These are phyloP conservation scores for Leucocoprinus leucothites DNA, from an alignment of 768 basidiomycete species.

Conservation along the genomic window DNA sequence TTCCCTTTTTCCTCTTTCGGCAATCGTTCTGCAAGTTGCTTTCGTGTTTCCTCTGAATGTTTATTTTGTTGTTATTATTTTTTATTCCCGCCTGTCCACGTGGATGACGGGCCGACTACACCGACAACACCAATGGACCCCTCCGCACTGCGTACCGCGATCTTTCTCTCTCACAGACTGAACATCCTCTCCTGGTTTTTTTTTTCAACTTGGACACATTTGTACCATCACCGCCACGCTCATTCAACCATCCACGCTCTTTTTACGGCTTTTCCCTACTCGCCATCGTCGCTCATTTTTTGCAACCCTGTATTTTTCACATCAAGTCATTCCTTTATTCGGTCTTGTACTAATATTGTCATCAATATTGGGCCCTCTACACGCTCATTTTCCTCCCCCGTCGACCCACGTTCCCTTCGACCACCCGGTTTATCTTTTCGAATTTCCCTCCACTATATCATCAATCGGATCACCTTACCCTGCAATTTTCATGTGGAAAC, in stretches of 20 bases:
- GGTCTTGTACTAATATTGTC: not conserved
- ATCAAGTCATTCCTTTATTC: slow-evolving; percentile 5
- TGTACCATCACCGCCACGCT: not conserved
- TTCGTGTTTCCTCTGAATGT: not conserved
- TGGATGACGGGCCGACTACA: not conserved
- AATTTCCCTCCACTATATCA: too few species aligned
- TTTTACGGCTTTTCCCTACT: not conserved
- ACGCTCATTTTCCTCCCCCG: not conserved
- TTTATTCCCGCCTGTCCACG: slow-evolving; percentile 2
- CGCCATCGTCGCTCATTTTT: not conserved
- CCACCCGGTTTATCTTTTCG: not conserved
- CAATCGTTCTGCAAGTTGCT: not conserved
- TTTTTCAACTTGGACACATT: not conserved
- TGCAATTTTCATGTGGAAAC: too few species aligned
- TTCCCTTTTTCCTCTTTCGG: not conserved
- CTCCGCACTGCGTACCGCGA: not conserved
- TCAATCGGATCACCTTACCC: too few species aligned
- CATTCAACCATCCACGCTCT: not conserved
- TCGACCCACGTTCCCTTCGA: not conserved
- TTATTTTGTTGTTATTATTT: slow-evolving; percentile 11
- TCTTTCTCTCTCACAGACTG: not conserved
- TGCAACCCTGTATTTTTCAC: not conserved
- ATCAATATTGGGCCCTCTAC: not conserved
- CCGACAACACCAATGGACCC: not conserved
- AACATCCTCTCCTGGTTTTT: not conserved